Evolutionary conservation across 2,329 filamentous ascomycete genomes (phyloP), one percentile per base, ranked within the genome.

Genomic region (Aspergillus novoparasiticus): DNA sequence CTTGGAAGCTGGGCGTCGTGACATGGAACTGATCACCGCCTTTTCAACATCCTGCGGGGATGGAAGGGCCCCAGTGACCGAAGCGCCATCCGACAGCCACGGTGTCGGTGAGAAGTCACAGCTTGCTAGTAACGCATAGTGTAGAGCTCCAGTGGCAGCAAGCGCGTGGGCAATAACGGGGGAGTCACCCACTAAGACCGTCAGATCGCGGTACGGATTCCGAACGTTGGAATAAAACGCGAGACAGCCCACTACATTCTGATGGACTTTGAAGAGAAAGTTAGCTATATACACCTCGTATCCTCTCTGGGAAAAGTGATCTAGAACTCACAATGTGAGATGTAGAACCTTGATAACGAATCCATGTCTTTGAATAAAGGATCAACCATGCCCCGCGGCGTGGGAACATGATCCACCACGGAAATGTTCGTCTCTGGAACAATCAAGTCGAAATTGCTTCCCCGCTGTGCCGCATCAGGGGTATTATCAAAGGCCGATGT

Each of bases 201-300:
- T 79, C 8, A 85, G 75, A 59, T 83, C 79, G 36, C 82, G 80
- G 60, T 83, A 83, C 0, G 81, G 81, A 43, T 85, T 85, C 19
- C 78, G 75, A 1, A 78, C 76, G 34, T 76, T 71, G 34, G 83
- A 80, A 69, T 84, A 83, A 4, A 83, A 73, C 0, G 83, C 79
- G 63, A 84, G 77, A 63, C 81, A 79, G 58, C 72, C 75, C 58
- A 79, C 81, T 64, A 84, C 71, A 59, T 75, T 66, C 57, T 75
- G 72, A 60, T 76, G 75, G 65, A 76, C 77, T 79, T 36, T 19
- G 32, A 28, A 32, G 43, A 51, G 62, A 54, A 23, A 41, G 59
- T 68, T 57, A 74, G 76, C 58, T 11, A 36, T 23, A 16, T n/a
- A 2, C 61, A 32, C 12, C n/a, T 6, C 57, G 9, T 12, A 11